These are phyloP conservation scores for Cladosporium sp. DNA, from an alignment of 2,329 filamentous ascomycete genomes.

Conservation along the genomic window DNA sequence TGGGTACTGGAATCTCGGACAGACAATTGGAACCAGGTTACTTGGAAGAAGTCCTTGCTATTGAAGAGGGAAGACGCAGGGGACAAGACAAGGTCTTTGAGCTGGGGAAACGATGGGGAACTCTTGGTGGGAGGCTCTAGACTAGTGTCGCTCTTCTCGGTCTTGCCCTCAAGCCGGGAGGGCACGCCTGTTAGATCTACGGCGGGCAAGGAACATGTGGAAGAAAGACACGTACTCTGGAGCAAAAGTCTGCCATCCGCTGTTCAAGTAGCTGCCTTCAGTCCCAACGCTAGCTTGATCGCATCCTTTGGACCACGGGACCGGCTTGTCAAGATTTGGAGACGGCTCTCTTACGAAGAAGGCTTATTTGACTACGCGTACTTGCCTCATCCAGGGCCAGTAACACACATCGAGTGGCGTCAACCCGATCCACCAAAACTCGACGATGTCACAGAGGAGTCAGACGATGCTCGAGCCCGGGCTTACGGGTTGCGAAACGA, in stretches of 20 bases:
- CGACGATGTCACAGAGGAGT: slow-evolving; percentile 60
- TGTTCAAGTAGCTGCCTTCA: slow-evolving; percentile 70
- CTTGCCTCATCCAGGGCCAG: slow-evolving; percentile 71
- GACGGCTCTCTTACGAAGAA: slow-evolving; percentile 78
- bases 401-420: slow-evolving; percentile 84
- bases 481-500: slow-evolving; percentile 36
- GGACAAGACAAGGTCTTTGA: slow-evolving; percentile 57
- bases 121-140: slow-evolving; percentile 67
- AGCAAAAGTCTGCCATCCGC: slow-evolving; percentile 66
- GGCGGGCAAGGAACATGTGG: slow-evolving; percentile 37
- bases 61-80: slow-evolving; percentile 45
- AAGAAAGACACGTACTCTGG: slow-evolving; percentile 57
- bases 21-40: slow-evolving; percentile 70
- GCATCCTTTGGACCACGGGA: slow-evolving; percentile 76
- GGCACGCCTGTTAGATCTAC: slow-evolving; percentile 20
- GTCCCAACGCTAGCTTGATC: slow-evolving; percentile 81
- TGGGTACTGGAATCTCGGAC: slow-evolving; percentile 75
- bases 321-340: slow-evolving; percentile 86
- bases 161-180: slow-evolving; percentile 31
- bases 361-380: slow-evolving; percentile 88
- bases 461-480: slow-evolving; percentile 32
- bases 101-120: slow-evolving; percentile 84
- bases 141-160: slow-evolving; percentile 67
- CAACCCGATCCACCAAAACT: slow-evolving; percentile 44
- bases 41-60: slow-evolving; percentile 59